These are phyloP conservation scores for Larix sibirica DNA, from an alignment of 83 land plant genomes.

Conservation along the genomic window DNA sequence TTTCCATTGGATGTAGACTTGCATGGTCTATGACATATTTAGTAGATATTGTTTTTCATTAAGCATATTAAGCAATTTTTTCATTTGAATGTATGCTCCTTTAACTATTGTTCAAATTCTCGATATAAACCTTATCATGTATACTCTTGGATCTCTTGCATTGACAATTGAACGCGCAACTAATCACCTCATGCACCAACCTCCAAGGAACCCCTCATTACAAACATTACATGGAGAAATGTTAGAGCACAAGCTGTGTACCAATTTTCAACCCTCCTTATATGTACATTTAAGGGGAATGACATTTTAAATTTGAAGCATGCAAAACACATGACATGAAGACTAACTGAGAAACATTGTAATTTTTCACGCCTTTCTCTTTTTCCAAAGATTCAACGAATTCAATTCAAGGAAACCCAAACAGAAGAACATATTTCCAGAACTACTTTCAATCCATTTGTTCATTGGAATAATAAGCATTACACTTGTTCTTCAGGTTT, in stretches of 20 bases:
- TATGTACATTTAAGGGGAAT: slow-evolving; percentile 48
- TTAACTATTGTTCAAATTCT: too few species aligned
- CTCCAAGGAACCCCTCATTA: slow-evolving; percentile 59
- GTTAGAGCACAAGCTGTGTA: slow-evolving; percentile 63
- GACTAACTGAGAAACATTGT: slow-evolving; percentile 49
- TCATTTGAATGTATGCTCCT: too few species aligned
- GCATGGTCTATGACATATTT: too few species aligned
- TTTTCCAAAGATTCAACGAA: slow-evolving; percentile 74
- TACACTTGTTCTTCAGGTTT: slow-evolving; percentile 58
- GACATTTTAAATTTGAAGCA: slow-evolving; percentile 34
- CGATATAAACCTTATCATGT: too few species aligned
- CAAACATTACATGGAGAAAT: slow-evolving; percentile 87
- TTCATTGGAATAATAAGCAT: slow-evolving; percentile 58
- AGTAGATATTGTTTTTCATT: too few species aligned
- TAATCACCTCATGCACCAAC: too few species aligned
- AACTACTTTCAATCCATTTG: slow-evolving; percentile 50
- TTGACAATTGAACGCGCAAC: too few species aligned
- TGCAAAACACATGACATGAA: slow-evolving; percentile 28
- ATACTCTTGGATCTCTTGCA: too few species aligned
- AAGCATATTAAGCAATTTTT: too few species aligned
- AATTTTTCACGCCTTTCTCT: slow-evolving; percentile 71
- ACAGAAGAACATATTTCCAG: slow-evolving; percentile 55
- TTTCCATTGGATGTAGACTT: too few species aligned
- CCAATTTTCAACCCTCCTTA: slow-evolving; percentile 62
- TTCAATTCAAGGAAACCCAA: slow-evolving; percentile 80